Evolutionary conservation across 2,329 filamentous ascomycete genomes (phyloP), one percentile per base, ranked within the genome.

Genomic region (Penicillium sp.): DNA sequence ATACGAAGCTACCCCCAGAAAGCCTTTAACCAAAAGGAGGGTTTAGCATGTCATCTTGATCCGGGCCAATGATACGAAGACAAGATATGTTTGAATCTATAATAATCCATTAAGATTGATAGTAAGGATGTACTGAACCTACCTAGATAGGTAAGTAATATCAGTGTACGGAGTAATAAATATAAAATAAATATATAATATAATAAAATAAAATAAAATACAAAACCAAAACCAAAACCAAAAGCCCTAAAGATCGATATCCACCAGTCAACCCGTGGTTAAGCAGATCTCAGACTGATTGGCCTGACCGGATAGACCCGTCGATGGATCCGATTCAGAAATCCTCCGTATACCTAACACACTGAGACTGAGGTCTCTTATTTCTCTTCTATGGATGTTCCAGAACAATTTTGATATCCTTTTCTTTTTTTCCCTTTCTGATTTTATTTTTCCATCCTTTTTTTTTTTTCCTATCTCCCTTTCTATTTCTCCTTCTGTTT

Each of bases 241-340:
- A 16, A 31, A 29, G 46, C 57, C 57, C 57, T 61, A 63, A n/a
- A n/a, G 62, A 65, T 66, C 62, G 61, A 65, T 58, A 51, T 45
- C 63, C 62, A 63, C 62, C 61, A 32, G 10, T 24, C 44, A 40
- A 62, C 51, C 63, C 63, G 56, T 66, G 61, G 63, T 52, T 53
- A 47, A 52, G 39, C 37, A 61, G 62, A 65, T 65, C 63, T 62
- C 48, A 59, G 50, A 57, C 26, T 60, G 57, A 66, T 65, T 66
- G 63, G 63, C 47, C 51, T 60, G 56, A 55, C 50, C 60, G 63
- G 64, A 66, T 65, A 65, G 64, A 63, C 61, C 64, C 64, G 64
- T 66, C 54, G 62, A 65, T 64, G 64, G 61, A 66, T 65, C 59
- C 56, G 58, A 66, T 63, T 62, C 47, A 54, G 50, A 60, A 57